Base-by-base conservation (phyloP, 2,329 filamentous ascomycete species). In the Fusarium pseudoanthophilum region DNA sequence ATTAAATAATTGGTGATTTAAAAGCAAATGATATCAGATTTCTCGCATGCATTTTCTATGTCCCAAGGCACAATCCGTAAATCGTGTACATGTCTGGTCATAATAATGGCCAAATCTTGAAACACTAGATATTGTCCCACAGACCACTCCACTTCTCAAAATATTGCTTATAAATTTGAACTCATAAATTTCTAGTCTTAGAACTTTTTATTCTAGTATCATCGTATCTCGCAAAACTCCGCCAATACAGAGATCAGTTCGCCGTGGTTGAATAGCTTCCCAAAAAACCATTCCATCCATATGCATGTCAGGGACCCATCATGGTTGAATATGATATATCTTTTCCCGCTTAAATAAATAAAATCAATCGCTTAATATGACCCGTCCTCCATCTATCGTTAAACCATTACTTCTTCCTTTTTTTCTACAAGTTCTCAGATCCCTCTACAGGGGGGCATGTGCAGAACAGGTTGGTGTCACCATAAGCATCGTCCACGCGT, bases 381-480 rank as follows among this genome's bases (percentile, higher is more conserved):
- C 45, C 48, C 62, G 51, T 26, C 57, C 64, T 45, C 32, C 49
- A 46, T 64, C 64, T 67, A 67, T 67, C 52, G 30, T 65, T 46
- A 64, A 59, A 48, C 48, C 48, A 74, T 75, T 65, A 62, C 26
- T 65, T 51, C 58, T 52, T 66, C 7, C 36, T 60, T 53, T 61
- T 58, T 42, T 18, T 56, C 30, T 74, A 78, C 51, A 78, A 28
- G 45, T 77, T 49, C 64, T 78, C 77, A 7, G 86, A 88, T 73
- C 88, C 87, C 83, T 94, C 93, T 13, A 97, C 93, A 1, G 95
- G 94, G 48, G 93, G 92, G 82, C 95, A 98, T 21, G 94, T 97
- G 86, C 95, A 98, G 88, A 97, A 97, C 72, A 98, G 90, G 84
- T 98, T 97, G 79, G 92, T 89, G 80, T 98, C 95, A 69, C 95